Evolutionary conservation across 495 filamentous ascomycete species (phyloP), one percentile per base, ranked within the genome.

Genomic region (Apodospora peruviana): DNA sequence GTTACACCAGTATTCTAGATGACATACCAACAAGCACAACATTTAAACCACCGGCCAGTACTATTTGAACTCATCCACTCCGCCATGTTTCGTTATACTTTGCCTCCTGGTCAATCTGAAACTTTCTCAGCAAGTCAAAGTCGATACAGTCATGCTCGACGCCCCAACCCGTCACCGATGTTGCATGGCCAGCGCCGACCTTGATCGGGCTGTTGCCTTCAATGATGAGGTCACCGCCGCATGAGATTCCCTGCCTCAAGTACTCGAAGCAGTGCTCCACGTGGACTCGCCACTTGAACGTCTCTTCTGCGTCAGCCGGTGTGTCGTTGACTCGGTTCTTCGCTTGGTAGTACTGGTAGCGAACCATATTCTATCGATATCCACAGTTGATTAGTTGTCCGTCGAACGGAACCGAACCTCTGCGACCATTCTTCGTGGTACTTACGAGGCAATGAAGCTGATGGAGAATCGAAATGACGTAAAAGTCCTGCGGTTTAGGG

Each of bases 31-130:
- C n/a, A n/a, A n/a, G n/a, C n/a, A n/a, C n/a, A n/a, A n/a, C n/a
- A n/a, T n/a, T n/a, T n/a, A n/a, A n/a, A n/a, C n/a, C n/a, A n/a
- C n/a, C n/a, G n/a, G n/a, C n/a, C n/a, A n/a, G n/a, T n/a, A n/a
- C n/a, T n/a, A n/a, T n/a, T n/a, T n/a, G n/a, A n/a, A n/a, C n/a
- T n/a, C n/a, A n/a, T n/a, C n/a, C n/a, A n/a, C n/a, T 40, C 37
- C 9, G 14, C 37, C 37, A 40, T 9, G 37, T 40, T 17, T 14
- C n/a, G n/a, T 54, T 43, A 11, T 54, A 49, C 21, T 21, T 42
- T 16, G 19, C 32, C 39, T 45, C 49, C 1, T 53, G 42, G 9
- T 64, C 50, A 34, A 63, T 55, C 39, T 37, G 39, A 27, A 53
- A 52, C 41, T 44, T 37, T 7, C 24, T 38, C 40, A 50, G 14